These are phyloP conservation scores for Claviceps sorghi DNA, from an alignment of 2,329 filamentous ascomycete genomes.

Conservation along the genomic window DNA sequence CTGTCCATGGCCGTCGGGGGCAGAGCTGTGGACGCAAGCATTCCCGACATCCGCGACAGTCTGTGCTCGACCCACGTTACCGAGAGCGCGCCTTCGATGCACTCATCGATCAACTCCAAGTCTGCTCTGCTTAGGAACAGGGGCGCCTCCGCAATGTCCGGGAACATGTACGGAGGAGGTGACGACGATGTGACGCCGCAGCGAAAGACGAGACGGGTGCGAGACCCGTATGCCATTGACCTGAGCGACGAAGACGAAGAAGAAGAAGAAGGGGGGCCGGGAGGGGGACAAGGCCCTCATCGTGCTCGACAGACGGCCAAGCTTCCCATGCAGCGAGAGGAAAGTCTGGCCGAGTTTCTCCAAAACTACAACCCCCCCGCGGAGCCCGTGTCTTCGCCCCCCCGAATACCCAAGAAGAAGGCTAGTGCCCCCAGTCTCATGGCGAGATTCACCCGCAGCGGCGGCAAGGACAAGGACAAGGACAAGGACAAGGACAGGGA, in stretches of 20 bases:
- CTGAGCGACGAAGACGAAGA: conserved; percentile 48
- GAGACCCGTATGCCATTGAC: conserved; percentile 90
- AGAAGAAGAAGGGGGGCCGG: conserved; percentile 20
- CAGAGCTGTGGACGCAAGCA: conserved; percentile 40
- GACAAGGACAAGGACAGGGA: conserved; percentile 1
- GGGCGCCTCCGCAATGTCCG: conserved; percentile 12
- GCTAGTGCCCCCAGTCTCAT: conserved; percentile 48
- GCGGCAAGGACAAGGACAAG: conserved; percentile 4
- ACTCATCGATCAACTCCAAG: conserved; percentile 60
- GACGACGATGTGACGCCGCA: conserved; percentile 48
- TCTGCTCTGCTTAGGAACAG: conserved; percentile 48
- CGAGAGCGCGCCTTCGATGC: conserved; percentile 37
- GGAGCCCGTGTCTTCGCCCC: conserved; percentile 24
- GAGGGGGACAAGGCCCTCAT: conserved; percentile 43
- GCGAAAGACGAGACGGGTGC: conserved; percentile 62
- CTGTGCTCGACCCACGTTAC: conserved; percentile 42
- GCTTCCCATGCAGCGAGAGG: conserved; percentile 34
- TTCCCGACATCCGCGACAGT: conserved; percentile 41
- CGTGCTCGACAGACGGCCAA: conserved; percentile 31
- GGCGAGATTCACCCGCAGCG: conserved; percentile 35
- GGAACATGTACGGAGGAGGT: conserved; percentile 32
- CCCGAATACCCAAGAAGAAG: conserved; percentile 44
- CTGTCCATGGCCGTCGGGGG: conserved; percentile 40
- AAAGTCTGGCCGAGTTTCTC: conserved; percentile 61
- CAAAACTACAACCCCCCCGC: conserved; percentile 53